Conservation (phyloP, 306 rosid genomes). For the Cucumis melo region DNA sequence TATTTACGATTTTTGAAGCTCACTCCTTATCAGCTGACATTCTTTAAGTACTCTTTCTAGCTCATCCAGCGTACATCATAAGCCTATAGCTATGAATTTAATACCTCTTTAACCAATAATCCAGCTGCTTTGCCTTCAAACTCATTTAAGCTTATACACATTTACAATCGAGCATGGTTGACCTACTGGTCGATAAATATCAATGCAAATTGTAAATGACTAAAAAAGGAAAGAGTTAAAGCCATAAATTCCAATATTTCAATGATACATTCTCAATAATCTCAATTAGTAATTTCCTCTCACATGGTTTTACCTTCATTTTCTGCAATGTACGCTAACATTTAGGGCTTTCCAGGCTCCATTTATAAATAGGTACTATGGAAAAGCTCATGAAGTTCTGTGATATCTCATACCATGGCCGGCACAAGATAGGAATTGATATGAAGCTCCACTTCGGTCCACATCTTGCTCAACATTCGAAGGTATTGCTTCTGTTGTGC, state of each 20-base stretch:
- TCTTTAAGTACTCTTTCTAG: neutral
- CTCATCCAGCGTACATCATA: neutral
- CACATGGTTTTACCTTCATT: neutral
- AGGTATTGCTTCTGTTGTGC: neutral
- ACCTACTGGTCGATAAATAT: neutral
- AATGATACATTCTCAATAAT: neutral
- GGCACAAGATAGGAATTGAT: neutral
- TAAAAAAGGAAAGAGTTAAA: neutral
- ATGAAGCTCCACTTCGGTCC: neutral
- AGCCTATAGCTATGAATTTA: neutral
- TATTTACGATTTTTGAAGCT: neutral
- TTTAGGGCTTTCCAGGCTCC: conserved; percentile 31
- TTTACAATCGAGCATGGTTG: neutral
- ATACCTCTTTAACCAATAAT: neutral
- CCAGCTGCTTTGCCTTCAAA: neutral
- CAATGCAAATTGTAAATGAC: neutral
- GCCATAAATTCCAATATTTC: too few species aligned
- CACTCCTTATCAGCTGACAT: neutral
- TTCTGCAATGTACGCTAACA: neutral
- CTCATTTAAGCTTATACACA: neutral
- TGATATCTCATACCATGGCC: conserved; percentile 13
- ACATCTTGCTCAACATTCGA: neutral
- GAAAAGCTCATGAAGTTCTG: conserved; percentile 79
- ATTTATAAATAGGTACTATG: conserved; percentile 76
- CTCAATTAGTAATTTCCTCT: neutral